These are phyloP conservation scores for Adansonia grandidieri DNA, from an alignment of 441 rosid genomes.

Conservation along the genomic window DNA sequence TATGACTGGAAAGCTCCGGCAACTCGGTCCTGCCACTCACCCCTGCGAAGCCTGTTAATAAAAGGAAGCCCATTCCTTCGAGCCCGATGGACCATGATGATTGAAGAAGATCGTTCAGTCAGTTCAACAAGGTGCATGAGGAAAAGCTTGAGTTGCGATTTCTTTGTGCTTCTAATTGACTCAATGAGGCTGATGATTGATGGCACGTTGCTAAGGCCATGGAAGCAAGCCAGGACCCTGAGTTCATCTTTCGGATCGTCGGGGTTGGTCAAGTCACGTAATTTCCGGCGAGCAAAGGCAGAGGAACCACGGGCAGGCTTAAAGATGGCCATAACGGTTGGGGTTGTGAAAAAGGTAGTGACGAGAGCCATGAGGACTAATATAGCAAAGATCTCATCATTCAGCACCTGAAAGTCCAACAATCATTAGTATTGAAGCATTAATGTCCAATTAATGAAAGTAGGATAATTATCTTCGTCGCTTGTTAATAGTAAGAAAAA, in stretches of 20 bases:
- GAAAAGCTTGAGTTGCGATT: slow-evolving; percentile 55
- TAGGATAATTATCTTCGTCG: background rate
- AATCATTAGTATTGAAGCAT: background rate
- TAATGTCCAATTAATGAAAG: background rate
- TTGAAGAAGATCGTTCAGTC: slow-evolving; percentile 76
- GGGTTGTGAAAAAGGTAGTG: slow-evolving; percentile 75
- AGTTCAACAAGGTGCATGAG: slow-evolving; percentile 76
- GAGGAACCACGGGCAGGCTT: slow-evolving; percentile 53
- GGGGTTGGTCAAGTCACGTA: slow-evolving; percentile 41
- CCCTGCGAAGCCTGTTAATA: slow-evolving; percentile 52
- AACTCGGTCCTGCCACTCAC: slow-evolving; percentile 55
- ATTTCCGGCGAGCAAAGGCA: slow-evolving; percentile 41
- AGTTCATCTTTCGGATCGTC: slow-evolving; percentile 43
- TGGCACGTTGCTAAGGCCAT: slow-evolving; percentile 62
- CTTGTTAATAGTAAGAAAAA: too few species aligned
- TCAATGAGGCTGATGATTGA: slow-evolving; percentile 66
- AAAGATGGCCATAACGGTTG: slow-evolving; percentile 59
- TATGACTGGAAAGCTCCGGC: slow-evolving; percentile 64
- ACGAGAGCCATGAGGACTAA: slow-evolving; percentile 71
- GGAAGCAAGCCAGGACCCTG: slow-evolving; percentile 70
- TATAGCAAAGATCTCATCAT: slow-evolving; percentile 69
- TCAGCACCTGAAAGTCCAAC: slow-evolving; percentile 50
- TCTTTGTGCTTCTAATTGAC: slow-evolving; percentile 57
- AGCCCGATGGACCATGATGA: slow-evolving; percentile 65
- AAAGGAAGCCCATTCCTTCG: slow-evolving; percentile 71